Evolutionary conservation across 208 protist species (phyloP).

Genomic region (Kentomonas sorsogonicus): DNA sequence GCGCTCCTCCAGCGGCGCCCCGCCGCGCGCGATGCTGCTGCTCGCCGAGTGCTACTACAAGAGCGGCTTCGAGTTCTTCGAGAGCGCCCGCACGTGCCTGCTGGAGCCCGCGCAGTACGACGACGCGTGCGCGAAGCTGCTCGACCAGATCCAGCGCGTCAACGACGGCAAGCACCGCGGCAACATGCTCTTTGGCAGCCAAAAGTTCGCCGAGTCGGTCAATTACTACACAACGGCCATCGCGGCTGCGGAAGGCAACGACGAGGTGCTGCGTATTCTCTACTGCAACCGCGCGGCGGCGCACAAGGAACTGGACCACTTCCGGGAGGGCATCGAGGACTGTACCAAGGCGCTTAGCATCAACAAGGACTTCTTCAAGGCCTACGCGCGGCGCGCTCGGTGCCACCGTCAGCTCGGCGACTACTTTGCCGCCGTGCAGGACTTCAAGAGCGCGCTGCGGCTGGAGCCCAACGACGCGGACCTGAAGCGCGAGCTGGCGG

Average conservation of each 20-base stretch:
- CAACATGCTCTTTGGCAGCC: conserved; percentile 74
- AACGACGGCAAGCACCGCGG: conserved; percentile 87
- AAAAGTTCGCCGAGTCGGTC: conserved; percentile 64
- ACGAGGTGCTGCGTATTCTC: conserved; percentile 83
- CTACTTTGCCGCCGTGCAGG: conserved; percentile 67
- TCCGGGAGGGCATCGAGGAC: conserved; percentile 83
- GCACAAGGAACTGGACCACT: conserved; percentile 82
- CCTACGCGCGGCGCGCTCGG: conserved; percentile 82
- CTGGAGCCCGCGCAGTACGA: conserved; percentile 53
- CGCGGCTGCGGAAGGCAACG: conserved; percentile 49
- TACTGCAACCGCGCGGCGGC: conserved; percentile 91
- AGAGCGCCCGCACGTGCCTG: conserved; percentile 51
- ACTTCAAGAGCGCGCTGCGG: conserved; percentile 81
- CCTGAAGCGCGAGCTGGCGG: conserved; percentile 59
- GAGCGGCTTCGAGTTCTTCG: conserved; percentile 83
- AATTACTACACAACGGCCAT: conserved; percentile 80
- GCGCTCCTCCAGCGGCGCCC: conserved; percentile 36
- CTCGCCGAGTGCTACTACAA: conserved; percentile 72
- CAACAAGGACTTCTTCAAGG: conserved; percentile 84
- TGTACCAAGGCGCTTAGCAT: conserved; percentile 80
- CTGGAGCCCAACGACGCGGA: conserved; percentile 66
- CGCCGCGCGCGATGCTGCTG: conserved; percentile 55
- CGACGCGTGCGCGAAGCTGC: conserved; percentile 55
- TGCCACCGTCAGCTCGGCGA: conserved; percentile 81
- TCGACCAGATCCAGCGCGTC: conserved; percentile 62